Conservation (phyloP, 1,284 basidiomycete species). For the Thelephora terrestris region DNA sequence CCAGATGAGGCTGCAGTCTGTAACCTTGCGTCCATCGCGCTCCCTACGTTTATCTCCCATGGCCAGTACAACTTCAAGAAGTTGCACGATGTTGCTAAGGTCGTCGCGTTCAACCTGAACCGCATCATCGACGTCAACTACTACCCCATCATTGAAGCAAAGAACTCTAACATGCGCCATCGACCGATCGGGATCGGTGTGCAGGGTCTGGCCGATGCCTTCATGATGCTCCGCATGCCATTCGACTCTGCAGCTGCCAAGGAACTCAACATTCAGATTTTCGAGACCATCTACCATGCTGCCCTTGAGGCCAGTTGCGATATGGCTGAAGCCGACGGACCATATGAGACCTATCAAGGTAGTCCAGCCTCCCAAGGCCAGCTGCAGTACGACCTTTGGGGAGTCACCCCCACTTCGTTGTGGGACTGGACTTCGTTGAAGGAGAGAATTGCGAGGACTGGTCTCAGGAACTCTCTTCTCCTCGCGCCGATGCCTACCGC, state of each 20-base stretch:
- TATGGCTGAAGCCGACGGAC: slow-evolving; percentile 73
- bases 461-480: slow-evolving; percentile 91
- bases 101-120: slow-evolving; percentile 90
- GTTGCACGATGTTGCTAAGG: slow-evolving; percentile 91
- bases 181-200: slow-evolving; percentile 98
- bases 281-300: slow-evolving; percentile 98
- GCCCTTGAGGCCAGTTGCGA: slow-evolving; percentile 90
- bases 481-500: slow-evolving; percentile 98
- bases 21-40: slow-evolving; percentile 95
- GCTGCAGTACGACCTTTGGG: slow-evolving; percentile 96
- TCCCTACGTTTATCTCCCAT: slow-evolving; percentile 78
- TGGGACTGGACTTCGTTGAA: slow-evolving; percentile 95
- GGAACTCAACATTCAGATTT: slow-evolving; percentile 90
- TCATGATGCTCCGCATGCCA: slow-evolving; percentile 95
- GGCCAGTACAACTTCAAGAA: slow-evolving; percentile 88
- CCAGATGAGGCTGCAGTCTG: slow-evolving; percentile 99
- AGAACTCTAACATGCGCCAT: slow-evolving; percentile 93
- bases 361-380: slow-evolving; percentile 85
- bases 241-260: slow-evolving; percentile 90
- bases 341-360: slow-evolving; percentile 89
- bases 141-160: slow-evolving; percentile 90
- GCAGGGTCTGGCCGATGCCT: slow-evolving; percentile 96
- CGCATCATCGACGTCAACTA: slow-evolving; percentile 90
- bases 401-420: slow-evolving; percentile 81
- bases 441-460: slow-evolving; percentile 79